Evolutionary conservation across 495 filamentous ascomycete genomes (phyloP).

Genomic region (Aspergillus conjunctus): DNA sequence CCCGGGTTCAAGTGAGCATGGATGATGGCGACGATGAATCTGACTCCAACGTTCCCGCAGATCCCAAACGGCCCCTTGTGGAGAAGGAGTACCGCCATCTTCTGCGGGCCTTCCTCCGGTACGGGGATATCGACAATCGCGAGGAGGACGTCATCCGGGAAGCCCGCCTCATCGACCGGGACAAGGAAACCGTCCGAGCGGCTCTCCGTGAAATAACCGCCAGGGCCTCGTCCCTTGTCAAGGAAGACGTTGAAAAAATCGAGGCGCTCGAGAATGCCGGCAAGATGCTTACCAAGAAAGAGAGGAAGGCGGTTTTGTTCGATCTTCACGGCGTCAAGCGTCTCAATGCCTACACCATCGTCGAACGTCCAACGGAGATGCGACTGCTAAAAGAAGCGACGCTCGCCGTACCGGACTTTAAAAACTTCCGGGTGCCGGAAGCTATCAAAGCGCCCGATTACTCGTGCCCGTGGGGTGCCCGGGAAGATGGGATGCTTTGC

Average conservation of each 20-base stretch:
- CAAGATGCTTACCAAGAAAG: conserved; percentile 88
- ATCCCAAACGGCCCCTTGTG: conserved; percentile 82
- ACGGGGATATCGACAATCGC: conserved; percentile 83
- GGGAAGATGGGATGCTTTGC: conserved; percentile 96
- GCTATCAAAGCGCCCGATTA: conserved; percentile 87
- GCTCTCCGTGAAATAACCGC: conserved; percentile 73
- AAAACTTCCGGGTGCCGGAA: conserved; percentile 83
- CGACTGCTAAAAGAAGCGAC: conserved; percentile 76
- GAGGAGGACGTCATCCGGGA: conserved; percentile 83
- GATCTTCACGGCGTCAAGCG: conserved; percentile 89
- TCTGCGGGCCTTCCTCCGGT: conserved; percentile 81
- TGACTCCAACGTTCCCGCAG: conserved; percentile 61
- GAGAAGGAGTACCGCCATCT: conserved; percentile 93
- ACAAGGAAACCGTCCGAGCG: conserved; percentile 70
- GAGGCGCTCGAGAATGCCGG: conserved; percentile 64
- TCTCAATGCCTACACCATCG: conserved; percentile 90
- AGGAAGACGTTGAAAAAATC: conserved; percentile 64
- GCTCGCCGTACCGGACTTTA: conserved; percentile 60
- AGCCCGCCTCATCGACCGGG: conserved; percentile 77
- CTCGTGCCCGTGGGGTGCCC: conserved; percentile 83
- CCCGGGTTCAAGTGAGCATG: conserved; percentile 67
- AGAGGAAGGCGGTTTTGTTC: conserved; percentile 93
- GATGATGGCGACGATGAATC: conserved; percentile 63
- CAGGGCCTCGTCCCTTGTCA: conserved; percentile 66
- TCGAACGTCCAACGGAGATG: conserved; percentile 87